Base-by-base conservation (phyloP, 78 protist genomes). In the Cavenderia fasciculata region DNA sequence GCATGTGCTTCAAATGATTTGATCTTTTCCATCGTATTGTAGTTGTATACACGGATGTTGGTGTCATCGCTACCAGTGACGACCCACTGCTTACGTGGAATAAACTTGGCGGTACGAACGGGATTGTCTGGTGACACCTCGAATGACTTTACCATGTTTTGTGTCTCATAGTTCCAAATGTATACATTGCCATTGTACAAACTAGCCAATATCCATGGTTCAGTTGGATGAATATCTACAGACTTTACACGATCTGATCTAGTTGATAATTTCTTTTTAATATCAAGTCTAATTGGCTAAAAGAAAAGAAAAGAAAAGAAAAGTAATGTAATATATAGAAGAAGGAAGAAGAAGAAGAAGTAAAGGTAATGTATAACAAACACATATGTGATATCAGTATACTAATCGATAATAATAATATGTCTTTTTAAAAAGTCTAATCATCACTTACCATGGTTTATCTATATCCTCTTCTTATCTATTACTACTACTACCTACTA, bases 221-320 rank as follows among this genome's bases (percentile, higher is more conserved):
- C 99, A 1, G 89, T 93, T 43, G 99, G 99, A 65, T 99, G 99
- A 36, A 98, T 8, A 59, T 99, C 99, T 16, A 98, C 99, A 2
- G 86, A 25, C 94, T 99, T 99, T 40, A 99, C 99, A 16, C 99
- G 94, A 78, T 98, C 99, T 25, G 98, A 92, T 43, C 98, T 94
- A 4, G 98, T 94, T 12, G 82, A 59, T 44, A 98, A 95, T 85
- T 90, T 95, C 59, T 94, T 89, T 40, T 74, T 74, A 19, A 74
- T 74, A 59, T 74, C 85, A 43, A 74, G 41, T 36, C 85, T 59
- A 40, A 74, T 43, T 23, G 85, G 85, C 85, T 61, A 31, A n/a
- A n/a, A n/a, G n/a, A n/a, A n/a, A n/a, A n/a, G n/a, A n/a, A n/a
- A n/a, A n/a, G n/a, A n/a, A n/a, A n/a, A n/a, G n/a, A n/a, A n/a